phyloP scores from a whole-genome alignment of 2,329 filamentous ascomycete genomes.

The Trichothecium sympodiale region DNA sequence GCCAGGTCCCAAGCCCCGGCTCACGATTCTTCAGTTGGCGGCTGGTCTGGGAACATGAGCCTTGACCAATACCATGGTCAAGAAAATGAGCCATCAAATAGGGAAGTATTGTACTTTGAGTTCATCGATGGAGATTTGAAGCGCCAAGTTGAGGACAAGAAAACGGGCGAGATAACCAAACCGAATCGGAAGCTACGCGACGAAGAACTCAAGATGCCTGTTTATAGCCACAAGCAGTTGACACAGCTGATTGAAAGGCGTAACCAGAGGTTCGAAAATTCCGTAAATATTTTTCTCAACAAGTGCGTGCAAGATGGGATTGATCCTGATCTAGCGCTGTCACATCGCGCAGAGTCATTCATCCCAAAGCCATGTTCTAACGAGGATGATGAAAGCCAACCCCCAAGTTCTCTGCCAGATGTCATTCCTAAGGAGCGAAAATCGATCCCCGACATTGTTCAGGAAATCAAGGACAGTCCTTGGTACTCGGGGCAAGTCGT shows the following conservation, averaged over 20 bases:
- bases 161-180: constrained; percentile 61
- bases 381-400: constrained; percentile 17
- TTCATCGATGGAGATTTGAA: constrained; percentile 88
- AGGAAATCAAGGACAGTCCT: constrained; percentile 67
- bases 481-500: constrained; percentile 94
- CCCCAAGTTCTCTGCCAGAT: constrained; percentile 43
- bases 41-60: constrained; percentile 37
- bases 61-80: constrained; percentile 12
- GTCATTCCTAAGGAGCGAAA: constrained; percentile 73
- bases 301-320: constrained; percentile 51
- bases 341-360: constrained; percentile 43
- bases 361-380: constrained; percentile 49
- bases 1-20: constrained; percentile 38
- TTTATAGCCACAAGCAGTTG: constrained; percentile 90
- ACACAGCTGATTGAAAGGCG: constrained; percentile 78
- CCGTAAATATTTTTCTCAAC: constrained; percentile 68
- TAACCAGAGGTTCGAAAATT: constrained; percentile 70
- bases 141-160: constrained; percentile 59
- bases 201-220: constrained; percentile 81
- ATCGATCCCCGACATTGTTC: constrained; percentile 71
- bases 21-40: constrained; percentile 45
- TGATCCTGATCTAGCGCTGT: constrained; percentile 59
- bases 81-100: constrained; percentile 20
- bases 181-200: constrained; percentile 58
- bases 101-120: constrained; percentile 78